These are phyloP conservation scores for Vitis riparia DNA, from an alignment of 164 flowering plant species.

Conservation along the genomic window DNA sequence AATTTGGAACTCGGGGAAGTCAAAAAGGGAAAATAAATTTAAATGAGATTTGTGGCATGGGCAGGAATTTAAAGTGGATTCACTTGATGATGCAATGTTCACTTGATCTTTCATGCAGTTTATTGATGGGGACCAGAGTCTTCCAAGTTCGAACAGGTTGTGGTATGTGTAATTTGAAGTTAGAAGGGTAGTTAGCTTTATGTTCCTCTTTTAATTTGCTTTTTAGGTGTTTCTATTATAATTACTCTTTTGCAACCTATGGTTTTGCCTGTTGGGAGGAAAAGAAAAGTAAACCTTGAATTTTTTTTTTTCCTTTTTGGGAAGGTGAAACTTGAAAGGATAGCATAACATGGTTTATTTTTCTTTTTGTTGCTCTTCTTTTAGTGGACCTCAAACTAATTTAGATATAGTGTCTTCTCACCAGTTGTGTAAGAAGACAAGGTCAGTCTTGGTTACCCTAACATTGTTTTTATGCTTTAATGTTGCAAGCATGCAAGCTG, in stretches of 20 bases:
- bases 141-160: constrained; percentile 6
- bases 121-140: neutral
- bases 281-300: no score
- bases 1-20: constrained; percentile 2
- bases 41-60: constrained; percentile 6
- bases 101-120: neutral
- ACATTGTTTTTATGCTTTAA: constrained; percentile 10
- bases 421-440: neutral
- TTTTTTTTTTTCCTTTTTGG: no score
- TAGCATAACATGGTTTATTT: no score
- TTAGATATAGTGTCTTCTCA: neutral
- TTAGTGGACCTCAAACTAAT: neutral
- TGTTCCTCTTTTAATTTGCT: neutral
- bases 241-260: no score
- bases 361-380: neutral
- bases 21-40: neutral
- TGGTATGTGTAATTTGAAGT: constrained; percentile 7
- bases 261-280: no score
- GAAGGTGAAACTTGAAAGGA: no score
- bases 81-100: constrained; percentile 5
- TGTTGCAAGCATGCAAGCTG: constrained; percentile 7
- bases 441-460: constrained; percentile 1
- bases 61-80: constrained; percentile 6
- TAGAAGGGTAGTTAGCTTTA: constrained; percentile 8
- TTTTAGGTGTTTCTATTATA: neutral